Percentiles rank a stretch among this genome's conserved stretches.
phyloP scores from a whole-genome alignment of 257 asterid species.

The Solanum medicagineum region DNA sequence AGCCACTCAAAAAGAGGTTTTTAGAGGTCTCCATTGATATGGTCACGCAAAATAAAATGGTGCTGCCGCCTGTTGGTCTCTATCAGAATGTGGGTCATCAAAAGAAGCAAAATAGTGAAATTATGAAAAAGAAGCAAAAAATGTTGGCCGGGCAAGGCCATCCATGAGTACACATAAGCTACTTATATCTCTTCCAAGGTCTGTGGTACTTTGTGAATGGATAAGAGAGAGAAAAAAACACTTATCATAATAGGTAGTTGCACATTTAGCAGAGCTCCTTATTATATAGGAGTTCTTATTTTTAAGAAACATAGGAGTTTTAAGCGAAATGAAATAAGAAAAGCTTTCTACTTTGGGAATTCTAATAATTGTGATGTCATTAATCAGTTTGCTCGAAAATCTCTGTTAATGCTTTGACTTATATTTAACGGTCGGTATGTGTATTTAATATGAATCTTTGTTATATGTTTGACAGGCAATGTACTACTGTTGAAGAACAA shows the following conservation, averaged over 20 bases:
- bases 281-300: background rate
- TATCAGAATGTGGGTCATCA: background rate
- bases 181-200: background rate
- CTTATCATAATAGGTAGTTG: background rate
- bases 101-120: background rate
- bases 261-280: background rate
- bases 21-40: background rate
- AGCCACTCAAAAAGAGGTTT: background rate
- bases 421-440: background rate
- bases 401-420: background rate
- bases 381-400: background rate
- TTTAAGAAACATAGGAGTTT: background rate
- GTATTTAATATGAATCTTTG: background rate
- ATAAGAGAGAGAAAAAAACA: background rate
- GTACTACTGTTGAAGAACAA: constrained; percentile 69
- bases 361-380: background rate
- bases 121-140: background rate
- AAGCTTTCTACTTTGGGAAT: background rate
- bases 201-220: background rate
- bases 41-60: background rate
- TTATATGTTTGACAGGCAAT: constrained; percentile 41
- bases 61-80: background rate
- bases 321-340: background rate
- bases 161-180: background rate
- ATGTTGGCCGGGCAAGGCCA: background rate